Conservation (phyloP, 2,329 filamentous ascomycete species). For the Grosmannia clavigera region DNA sequence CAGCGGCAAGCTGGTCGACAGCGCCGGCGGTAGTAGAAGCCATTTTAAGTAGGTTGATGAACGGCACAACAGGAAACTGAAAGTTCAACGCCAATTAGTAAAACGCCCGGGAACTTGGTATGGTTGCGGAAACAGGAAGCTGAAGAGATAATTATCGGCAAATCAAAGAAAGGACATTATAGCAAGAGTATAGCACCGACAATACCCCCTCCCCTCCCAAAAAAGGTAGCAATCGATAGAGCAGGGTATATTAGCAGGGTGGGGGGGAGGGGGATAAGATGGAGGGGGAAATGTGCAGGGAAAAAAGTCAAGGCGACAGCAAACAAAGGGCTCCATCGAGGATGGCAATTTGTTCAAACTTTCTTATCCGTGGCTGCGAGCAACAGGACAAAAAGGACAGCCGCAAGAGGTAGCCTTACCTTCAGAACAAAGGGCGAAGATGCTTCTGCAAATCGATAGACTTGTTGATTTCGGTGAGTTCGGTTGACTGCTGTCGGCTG, state of each 20-base stretch:
- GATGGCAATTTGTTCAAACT: background rate
- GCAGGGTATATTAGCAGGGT: background rate
- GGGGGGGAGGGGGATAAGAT: background rate
- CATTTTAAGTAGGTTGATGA: constrained; percentile 34
- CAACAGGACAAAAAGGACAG: background rate
- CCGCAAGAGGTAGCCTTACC: background rate
- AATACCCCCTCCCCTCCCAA: background rate
- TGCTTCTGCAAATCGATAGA: background rate
- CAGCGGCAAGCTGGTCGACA: constrained; percentile 71
- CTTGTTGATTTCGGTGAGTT: background rate
- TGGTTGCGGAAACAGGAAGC: background rate
- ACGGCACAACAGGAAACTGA: constrained; percentile 12
- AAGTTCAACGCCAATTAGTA: constrained; percentile 10
- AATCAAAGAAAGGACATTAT: background rate
- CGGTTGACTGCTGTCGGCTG: background rate
- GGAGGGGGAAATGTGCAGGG: background rate
- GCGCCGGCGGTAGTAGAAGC: constrained; percentile 44
- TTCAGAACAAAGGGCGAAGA: background rate
- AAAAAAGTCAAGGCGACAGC: background rate
- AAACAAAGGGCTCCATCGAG: background rate
- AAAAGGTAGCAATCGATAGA: background rate
- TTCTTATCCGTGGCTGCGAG: background rate
- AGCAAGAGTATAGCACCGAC: background rate
- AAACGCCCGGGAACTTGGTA: background rate
- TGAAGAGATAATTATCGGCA: background rate